These are phyloP conservation scores for Coniella lustricola DNA, from an alignment of 2,329 filamentous ascomycete genomes.

Conservation along the genomic window DNA sequence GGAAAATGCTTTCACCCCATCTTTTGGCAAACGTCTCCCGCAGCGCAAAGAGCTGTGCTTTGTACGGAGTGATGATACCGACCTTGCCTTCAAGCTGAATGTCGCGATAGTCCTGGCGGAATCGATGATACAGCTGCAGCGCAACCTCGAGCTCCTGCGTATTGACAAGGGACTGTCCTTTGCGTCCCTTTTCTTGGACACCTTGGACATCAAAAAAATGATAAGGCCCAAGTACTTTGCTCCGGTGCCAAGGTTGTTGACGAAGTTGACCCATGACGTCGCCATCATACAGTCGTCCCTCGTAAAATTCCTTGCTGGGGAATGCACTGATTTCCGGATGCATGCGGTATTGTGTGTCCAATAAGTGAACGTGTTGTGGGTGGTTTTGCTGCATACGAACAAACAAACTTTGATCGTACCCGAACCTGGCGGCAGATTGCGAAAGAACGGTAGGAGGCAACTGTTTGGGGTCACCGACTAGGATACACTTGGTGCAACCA, in stretches of 20 bases:
- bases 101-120: constrained; percentile 63
- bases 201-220: constrained; percentile 96
- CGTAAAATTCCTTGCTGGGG: constrained; percentile 88
- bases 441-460: constrained; percentile 93
- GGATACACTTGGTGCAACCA: constrained; percentile 90
- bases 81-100: constrained; percentile 75
- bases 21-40: constrained; percentile 64
- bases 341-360: constrained; percentile 99
- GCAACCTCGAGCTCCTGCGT: constrained; percentile 79
- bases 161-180: constrained; percentile 87
- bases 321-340: constrained; percentile 93
- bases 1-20: constrained; percentile 69
- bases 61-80: constrained; percentile 97
- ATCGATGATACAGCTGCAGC: constrained; percentile 73
- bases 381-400: constrained; percentile 96
- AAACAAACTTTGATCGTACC: constrained; percentile 97
- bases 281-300: constrained; percentile 78
- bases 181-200: constrained; percentile 71
- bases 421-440: constrained; percentile 82
- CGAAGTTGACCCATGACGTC: constrained; percentile 72
- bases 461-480: constrained; percentile 97
- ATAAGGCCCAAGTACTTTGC: constrained; percentile 77
- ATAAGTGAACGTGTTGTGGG: constrained; percentile 78
- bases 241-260: constrained; percentile 77
- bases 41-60: constrained; percentile 79